Percentiles rank a stretch among this genome's conserved stretches.
Evolutionary conservation across 148 eudicot genomes (phyloP).

Genomic region (Nepenthes mirabilis): DNA sequence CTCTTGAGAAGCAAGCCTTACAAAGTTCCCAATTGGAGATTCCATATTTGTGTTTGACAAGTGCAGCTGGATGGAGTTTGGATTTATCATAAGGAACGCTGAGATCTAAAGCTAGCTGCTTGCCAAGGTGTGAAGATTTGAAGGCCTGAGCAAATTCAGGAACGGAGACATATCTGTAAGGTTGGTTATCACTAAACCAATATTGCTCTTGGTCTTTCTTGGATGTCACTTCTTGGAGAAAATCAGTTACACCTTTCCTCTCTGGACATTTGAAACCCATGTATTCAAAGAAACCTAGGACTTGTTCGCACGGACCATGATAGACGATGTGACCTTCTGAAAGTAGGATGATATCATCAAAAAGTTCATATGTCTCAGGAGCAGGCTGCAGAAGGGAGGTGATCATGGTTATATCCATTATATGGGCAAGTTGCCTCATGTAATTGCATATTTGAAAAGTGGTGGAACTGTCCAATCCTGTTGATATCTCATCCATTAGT

Average conservation of each 20-base stretch:
- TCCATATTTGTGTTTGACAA: constrained; percentile 50
- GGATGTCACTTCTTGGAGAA: constrained; percentile 85
- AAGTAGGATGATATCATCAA: constrained; percentile 63
- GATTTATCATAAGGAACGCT: constrained; percentile 47
- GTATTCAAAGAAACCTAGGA: constrained; percentile 50
- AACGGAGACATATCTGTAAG: constrained; percentile 37
- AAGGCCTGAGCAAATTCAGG: constrained; percentile 43
- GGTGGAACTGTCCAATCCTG: constrained; percentile 78
- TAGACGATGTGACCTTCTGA: constrained; percentile 66
- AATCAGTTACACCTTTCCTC: constrained; percentile 77
- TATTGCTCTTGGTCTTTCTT: constrained; percentile 76
- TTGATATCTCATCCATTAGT: constrained; percentile 75
- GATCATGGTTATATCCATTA: constrained; percentile 52
- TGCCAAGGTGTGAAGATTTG: constrained; percentile 34
- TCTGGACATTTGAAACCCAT: constrained; percentile 72
- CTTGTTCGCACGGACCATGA: constrained; percentile 58
- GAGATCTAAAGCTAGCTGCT: constrained; percentile 29
- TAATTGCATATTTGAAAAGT: constrained; percentile 59
- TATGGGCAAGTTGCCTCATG: constrained; percentile 64
- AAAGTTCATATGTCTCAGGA: constrained; percentile 64
- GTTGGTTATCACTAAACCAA: constrained; percentile 35
- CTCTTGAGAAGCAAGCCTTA: constrained; percentile 61
- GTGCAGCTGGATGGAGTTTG: constrained; percentile 48
- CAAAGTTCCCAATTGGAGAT: constrained; percentile 43
- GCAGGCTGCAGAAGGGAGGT: constrained; percentile 71